A percentile compares a stretch with the other conserved stretches of the same genome.
Evolutionary conservation across 2,329 filamentous ascomycete genomes (phyloP).

Genomic region (Hypoxylon sp.): DNA sequence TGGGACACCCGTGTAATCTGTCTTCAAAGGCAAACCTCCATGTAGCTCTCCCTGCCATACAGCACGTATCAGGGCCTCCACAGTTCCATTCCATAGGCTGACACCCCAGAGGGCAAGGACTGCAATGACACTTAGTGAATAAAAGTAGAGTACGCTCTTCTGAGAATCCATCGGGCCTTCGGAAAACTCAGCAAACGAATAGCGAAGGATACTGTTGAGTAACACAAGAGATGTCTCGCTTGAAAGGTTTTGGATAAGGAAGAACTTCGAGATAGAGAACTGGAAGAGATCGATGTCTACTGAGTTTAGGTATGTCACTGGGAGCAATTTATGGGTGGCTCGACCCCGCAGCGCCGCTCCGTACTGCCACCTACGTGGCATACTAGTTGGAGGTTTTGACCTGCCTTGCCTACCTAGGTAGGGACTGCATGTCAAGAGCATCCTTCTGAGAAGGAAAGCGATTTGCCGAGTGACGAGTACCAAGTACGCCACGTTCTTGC

Average conservation of each 20-base stretch:
- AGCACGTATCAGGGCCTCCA: conserved; percentile 42
- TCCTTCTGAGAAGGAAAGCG: not conserved
- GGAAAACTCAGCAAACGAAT: not conserved
- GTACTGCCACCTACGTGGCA: not conserved
- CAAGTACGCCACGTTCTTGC: not conserved
- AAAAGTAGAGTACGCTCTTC: conserved; percentile 15
- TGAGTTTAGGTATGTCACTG: conserved; percentile 11
- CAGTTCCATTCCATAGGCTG: conserved; percentile 42
- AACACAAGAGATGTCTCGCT: not conserved
- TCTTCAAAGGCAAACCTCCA: conserved; percentile 37
- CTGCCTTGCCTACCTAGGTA: not conserved
- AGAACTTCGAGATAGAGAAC: not conserved
- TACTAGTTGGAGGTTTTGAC: not conserved
- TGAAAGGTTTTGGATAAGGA: not conserved
- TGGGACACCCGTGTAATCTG: conserved; percentile 44
- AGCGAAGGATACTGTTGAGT: not conserved
- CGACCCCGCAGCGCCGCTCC: not conserved
- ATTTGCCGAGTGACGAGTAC: conserved; percentile 1
- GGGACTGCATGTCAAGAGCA: not conserved
- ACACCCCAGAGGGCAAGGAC: conserved; percentile 43
- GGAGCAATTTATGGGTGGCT: conserved; percentile 1
- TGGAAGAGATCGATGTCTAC: not conserved
- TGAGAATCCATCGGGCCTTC: conserved; percentile 1
- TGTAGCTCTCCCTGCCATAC: conserved; percentile 40
- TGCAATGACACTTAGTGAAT: conserved; percentile 26